Conservation (phyloP, 192 early-diverging fungal genomes). For the Coemansia interrupta region DNA sequence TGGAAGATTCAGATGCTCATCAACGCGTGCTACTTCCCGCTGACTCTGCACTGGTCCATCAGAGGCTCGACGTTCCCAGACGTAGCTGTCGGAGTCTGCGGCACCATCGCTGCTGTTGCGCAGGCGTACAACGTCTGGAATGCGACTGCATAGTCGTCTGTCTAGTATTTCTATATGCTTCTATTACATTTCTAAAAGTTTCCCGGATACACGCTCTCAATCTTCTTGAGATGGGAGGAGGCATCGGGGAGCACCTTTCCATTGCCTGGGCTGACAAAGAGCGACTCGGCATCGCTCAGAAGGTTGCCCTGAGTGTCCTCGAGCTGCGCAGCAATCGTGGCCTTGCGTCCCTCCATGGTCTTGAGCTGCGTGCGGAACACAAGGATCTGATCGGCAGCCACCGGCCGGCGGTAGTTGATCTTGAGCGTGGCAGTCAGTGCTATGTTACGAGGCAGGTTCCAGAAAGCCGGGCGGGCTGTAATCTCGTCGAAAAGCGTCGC, state of each 20-base stretch:
- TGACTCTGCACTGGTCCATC: conserved; percentile 90
- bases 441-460: conserved; percentile 62
- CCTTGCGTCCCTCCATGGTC: conserved; percentile 67
- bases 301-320: conserved; percentile 59
- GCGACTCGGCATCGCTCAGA: conserved; percentile 62
- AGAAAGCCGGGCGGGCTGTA: conserved; percentile 56
- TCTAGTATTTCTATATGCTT: neutral
- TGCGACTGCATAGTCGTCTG: conserved; percentile 52
- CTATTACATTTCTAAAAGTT: conserved; percentile 20
- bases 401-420: conserved; percentile 70
- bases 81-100: conserved; percentile 85
- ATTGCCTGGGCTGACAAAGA: conserved; percentile 63
- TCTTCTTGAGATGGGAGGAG: conserved; percentile 16
- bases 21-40: conserved; percentile 89
- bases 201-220: conserved; percentile 42
- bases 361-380: conserved; percentile 53
- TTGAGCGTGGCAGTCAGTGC: conserved; percentile 76
- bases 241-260: conserved; percentile 28
- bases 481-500: conserved; percentile 73
- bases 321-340: conserved; percentile 58
- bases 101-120: conserved; percentile 84
- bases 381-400: conserved; percentile 60
- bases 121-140: conserved; percentile 85
- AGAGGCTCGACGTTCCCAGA: conserved; percentile 86
- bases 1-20: conserved; percentile 73